Evolutionary conservation across 805 yeast species (phyloP).

Genomic region (Ogataea kodamae): DNA sequence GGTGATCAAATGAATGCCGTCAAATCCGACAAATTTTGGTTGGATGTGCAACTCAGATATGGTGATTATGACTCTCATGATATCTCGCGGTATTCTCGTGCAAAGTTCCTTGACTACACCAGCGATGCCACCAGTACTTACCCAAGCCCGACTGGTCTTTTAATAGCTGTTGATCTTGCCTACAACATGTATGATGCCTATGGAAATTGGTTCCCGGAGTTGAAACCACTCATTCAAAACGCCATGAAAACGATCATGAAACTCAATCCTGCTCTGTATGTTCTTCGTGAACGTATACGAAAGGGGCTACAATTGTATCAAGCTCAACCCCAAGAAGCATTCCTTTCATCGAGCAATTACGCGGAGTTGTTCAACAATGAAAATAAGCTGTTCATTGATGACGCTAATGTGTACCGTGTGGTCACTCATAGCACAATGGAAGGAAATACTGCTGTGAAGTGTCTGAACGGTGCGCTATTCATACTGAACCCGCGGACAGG

Average conservation of each 20-base stretch:
- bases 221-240: slow-evolving; percentile 83
- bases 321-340: slow-evolving; percentile 89
- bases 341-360: slow-evolving; percentile 83
- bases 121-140: slow-evolving; percentile 79
- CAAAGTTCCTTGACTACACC: slow-evolving; percentile 91
- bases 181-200: slow-evolving; percentile 95
- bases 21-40: slow-evolving; percentile 75
- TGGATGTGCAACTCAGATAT: slow-evolving; percentile 90
- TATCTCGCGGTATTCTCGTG: slow-evolving; percentile 87
- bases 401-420: slow-evolving; percentile 90
- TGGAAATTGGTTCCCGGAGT: slow-evolving; percentile 97
- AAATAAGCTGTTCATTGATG: slow-evolving; percentile 84
- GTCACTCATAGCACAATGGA: slow-evolving; percentile 88
- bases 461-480: slow-evolving; percentile 89
- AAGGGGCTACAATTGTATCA: slow-evolving; percentile 93
- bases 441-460: slow-evolving; percentile 88
- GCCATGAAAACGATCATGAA: slow-evolving; percentile 94
- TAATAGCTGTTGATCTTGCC: slow-evolving; percentile 89
- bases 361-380: slow-evolving; percentile 86
- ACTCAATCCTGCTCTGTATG: slow-evolving; percentile 89
- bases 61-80: slow-evolving; percentile 99
- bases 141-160: slow-evolving; percentile 90
- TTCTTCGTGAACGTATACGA: slow-evolving; percentile 87
- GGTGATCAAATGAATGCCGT: slow-evolving; percentile 61
- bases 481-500: slow-evolving; percentile 89